phyloP scores from a whole-genome alignment of 1,139 yeast species.

The Geotrichum reessii region DNA sequence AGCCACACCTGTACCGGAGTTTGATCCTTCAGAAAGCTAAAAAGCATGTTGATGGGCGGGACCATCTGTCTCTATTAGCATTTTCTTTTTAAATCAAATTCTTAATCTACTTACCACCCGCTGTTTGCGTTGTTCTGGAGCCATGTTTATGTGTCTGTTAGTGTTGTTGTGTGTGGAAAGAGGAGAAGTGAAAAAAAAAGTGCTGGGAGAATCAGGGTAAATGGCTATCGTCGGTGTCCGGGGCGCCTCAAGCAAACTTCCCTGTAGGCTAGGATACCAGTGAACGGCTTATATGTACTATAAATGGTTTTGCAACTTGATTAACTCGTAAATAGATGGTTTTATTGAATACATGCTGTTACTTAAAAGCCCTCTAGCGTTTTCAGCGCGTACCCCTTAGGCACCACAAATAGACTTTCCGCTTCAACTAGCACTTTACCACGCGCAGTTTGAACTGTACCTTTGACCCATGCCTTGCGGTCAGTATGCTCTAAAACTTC shows the following conservation, averaged over 20 bases:
- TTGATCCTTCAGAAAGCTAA: slow-evolving; percentile 80
- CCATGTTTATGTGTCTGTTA: slow-evolving; percentile 15
- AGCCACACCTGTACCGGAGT: slow-evolving; percentile 66
- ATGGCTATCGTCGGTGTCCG: neutral
- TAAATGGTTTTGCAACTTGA: neutral
- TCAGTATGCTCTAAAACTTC: slow-evolving; percentile 34
- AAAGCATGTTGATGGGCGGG: slow-evolving; percentile 89
- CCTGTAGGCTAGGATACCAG: neutral
- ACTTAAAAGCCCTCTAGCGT: slow-evolving; percentile 6
- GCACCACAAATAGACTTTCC: slow-evolving; percentile 24
- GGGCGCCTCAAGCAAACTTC: neutral
- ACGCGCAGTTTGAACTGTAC: slow-evolving; percentile 39
- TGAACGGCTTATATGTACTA: neutral
- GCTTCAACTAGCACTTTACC: slow-evolving; percentile 40
- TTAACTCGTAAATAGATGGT: neutral
- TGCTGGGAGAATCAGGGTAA: slow-evolving; percentile 1
- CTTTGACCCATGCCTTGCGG: slow-evolving; percentile 37
- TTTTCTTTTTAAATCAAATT: neutral
- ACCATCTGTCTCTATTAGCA: slow-evolving; percentile 42
- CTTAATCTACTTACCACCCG: slow-evolving; percentile 34
- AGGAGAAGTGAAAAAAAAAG: slow-evolving; percentile 16
- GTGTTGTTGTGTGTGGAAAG: neutral
- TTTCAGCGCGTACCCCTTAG: slow-evolving; percentile 23
- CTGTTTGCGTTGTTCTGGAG: slow-evolving; percentile 36
- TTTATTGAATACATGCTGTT: neutral